A percentile compares a stretch with the other conserved stretches of the same genome.
Conservation (phyloP, 2,329 filamentous ascomycete genomes). For the Diaporthe batatas region DNA sequence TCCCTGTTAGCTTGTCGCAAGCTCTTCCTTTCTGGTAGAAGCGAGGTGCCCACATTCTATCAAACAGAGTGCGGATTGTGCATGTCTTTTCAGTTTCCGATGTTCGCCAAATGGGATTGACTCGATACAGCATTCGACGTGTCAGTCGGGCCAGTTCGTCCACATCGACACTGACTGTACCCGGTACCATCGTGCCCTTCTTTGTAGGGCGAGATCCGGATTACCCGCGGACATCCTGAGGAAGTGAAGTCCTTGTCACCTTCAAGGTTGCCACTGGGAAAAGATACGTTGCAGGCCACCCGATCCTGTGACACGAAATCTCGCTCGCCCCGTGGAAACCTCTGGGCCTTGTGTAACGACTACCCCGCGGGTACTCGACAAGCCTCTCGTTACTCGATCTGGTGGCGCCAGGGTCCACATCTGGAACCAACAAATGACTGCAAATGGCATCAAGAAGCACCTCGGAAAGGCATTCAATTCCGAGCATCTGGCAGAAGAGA, state of each 20-base stretch:
- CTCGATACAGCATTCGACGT: neutral
- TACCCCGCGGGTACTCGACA: slow-evolving; percentile 8
- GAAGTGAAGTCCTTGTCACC: neutral
- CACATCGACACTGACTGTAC: neutral
- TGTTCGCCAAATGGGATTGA: slow-evolving; percentile 11
- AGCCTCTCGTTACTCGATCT: slow-evolving; percentile 9
- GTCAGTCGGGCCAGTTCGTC: neutral
- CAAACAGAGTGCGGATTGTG: slow-evolving; percentile 4
- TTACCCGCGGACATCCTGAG: neutral
- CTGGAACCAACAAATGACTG: neutral
- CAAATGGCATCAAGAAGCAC: neutral
- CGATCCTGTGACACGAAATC: neutral
- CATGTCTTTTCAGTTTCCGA: slow-evolving; percentile 8
- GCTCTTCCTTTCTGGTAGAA: slow-evolving; percentile 41
- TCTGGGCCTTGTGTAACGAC: slow-evolving; percentile 4
- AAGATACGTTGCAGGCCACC: neutral
- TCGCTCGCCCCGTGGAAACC: neutral
- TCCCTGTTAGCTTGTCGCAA: slow-evolving; percentile 43
- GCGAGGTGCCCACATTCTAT: slow-evolving; percentile 38
- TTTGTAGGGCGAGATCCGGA: neutral
- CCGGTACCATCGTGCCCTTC: neutral
- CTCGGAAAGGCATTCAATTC: neutral
- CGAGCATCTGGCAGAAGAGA: neutral
- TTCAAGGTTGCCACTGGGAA: neutral
- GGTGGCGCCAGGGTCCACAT: slow-evolving; percentile 1